These are phyloP conservation scores for Cutaneotrichosporon sp. DNA, from an alignment of 1,284 basidiomycete genomes.

Conservation along the genomic window DNA sequence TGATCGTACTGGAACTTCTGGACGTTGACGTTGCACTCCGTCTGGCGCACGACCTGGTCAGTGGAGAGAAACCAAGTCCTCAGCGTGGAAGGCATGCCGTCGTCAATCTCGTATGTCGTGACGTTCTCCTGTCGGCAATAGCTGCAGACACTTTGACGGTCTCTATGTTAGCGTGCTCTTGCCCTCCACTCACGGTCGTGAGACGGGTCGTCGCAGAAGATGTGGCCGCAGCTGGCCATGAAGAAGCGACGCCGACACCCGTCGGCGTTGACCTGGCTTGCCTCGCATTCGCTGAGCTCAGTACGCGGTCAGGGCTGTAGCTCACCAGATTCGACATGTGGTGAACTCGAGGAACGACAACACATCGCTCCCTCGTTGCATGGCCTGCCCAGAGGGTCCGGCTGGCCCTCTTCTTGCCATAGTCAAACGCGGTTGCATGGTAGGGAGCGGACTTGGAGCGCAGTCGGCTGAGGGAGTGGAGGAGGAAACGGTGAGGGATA, in stretches of 20 bases:
- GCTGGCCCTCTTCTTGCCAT: background rate
- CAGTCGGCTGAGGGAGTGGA: no score
- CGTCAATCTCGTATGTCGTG: constrained; percentile 17
- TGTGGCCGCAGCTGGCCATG: constrained; percentile 48
- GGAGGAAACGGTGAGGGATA: no score
- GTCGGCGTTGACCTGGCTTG: background rate
- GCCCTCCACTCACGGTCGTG: constrained; percentile 32
- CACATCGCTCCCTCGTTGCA: background rate
- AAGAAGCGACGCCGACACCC: constrained; percentile 26
- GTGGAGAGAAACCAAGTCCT: constrained; percentile 3
- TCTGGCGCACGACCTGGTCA: background rate
- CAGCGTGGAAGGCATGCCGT: constrained; percentile 6
- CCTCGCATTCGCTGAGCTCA: background rate
- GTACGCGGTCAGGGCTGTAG: background rate
- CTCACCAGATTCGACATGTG: constrained; percentile 39
- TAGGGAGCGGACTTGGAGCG: no score
- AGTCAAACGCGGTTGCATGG: no score
- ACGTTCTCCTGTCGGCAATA: constrained; percentile 22
- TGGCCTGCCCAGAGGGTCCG: background rate
- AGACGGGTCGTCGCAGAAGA: constrained; percentile 34
- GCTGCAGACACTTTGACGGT: constrained; percentile 23
- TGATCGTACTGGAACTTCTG: constrained; percentile 20
- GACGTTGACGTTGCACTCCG: background rate
- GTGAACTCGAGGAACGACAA: constrained; percentile 36
- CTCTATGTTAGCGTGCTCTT: constrained; percentile 13